phyloP scores from a whole-genome alignment of 2,329 filamentous ascomycete genomes.

The Xylaria sp. region DNA sequence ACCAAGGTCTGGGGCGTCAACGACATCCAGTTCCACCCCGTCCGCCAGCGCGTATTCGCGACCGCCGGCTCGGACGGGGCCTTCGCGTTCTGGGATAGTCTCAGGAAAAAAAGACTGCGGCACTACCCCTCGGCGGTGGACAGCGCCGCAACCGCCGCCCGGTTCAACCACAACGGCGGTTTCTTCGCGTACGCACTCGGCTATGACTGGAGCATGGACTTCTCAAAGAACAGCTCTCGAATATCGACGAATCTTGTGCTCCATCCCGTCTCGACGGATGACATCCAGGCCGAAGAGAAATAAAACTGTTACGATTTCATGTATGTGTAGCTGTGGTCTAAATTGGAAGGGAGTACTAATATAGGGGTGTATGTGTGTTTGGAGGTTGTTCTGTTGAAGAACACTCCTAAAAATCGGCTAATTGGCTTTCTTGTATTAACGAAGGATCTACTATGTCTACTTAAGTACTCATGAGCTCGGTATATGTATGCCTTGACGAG shows the following conservation, averaged over 20 bases:
- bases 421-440: constrained; percentile 20
- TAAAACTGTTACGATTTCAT: neutral
- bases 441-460: constrained; percentile 24
- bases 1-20: constrained; percentile 40
- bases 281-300: constrained; percentile 18
- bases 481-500: constrained; percentile 15
- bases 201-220: constrained; percentile 75
- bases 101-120: constrained; percentile 51
- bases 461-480: too few species aligned
- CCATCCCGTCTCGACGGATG: constrained; percentile 30
- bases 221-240: constrained; percentile 36
- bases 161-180: constrained; percentile 63
- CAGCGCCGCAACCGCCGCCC: constrained; percentile 63
- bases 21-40: constrained; percentile 37
- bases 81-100: constrained; percentile 59
- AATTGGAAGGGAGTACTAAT: neutral
- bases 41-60: constrained; percentile 26
- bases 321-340: neutral
- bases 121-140: constrained; percentile 55
- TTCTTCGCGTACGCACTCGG: constrained; percentile 64
- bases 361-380: too few species aligned
- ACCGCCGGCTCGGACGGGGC: constrained; percentile 42
- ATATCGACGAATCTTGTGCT: constrained; percentile 35
- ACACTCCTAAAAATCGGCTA: constrained; percentile 2
- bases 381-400: too few species aligned